These are phyloP conservation scores for Sordariomycetes sp. DNA, from an alignment of 2,329 filamentous ascomycete genomes.

Conservation along the genomic window DNA sequence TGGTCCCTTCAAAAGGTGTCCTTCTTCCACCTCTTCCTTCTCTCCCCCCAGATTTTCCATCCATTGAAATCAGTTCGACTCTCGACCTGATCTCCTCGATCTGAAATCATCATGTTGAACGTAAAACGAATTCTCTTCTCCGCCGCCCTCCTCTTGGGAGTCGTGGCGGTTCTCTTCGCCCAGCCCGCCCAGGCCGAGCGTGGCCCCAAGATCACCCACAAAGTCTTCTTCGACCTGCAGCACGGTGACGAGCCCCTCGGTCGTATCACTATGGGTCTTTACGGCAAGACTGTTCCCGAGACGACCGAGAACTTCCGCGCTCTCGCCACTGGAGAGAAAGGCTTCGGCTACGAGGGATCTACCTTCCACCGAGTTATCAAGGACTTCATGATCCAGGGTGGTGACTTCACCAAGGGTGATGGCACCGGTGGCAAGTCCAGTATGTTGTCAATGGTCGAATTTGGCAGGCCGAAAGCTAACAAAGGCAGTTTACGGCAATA, in stretches of 20 bases:
- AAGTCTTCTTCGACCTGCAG: slow-evolving; percentile 82
- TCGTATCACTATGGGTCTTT: slow-evolving; percentile 72
- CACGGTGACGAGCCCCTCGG: slow-evolving; percentile 68
- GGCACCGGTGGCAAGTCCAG: slow-evolving; percentile 80
- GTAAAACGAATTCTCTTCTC: slow-evolving; percentile 63
- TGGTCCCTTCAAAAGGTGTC: not conserved
- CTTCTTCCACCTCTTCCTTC: not conserved
- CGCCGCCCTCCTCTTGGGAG: slow-evolving; percentile 66
- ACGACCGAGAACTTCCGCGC: slow-evolving; percentile 67
- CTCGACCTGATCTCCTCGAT: slow-evolving; percentile 1
- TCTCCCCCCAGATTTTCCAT: not conserved
- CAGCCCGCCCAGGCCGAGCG: slow-evolving; percentile 66
- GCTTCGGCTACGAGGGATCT: slow-evolving; percentile 73
- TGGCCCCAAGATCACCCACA: slow-evolving; percentile 92
- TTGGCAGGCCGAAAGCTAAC: slow-evolving; percentile 7
- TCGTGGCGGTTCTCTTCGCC: slow-evolving; percentile 66
- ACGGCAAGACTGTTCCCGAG: slow-evolving; percentile 80
- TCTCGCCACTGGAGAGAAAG: slow-evolving; percentile 78
- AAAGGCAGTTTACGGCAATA: slow-evolving; percentile 65
- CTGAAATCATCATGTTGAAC: slow-evolving; percentile 56
- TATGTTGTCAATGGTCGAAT: slow-evolving; percentile 28
- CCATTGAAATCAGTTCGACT: slow-evolving; percentile 1
- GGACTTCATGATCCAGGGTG: slow-evolving; percentile 86
- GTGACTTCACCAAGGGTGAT: slow-evolving; percentile 77
- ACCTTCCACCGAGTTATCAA: slow-evolving; percentile 87